Conservation (phyloP, 2,329 filamentous ascomycete species). For the Pseudogymnoascus sp. region DNA sequence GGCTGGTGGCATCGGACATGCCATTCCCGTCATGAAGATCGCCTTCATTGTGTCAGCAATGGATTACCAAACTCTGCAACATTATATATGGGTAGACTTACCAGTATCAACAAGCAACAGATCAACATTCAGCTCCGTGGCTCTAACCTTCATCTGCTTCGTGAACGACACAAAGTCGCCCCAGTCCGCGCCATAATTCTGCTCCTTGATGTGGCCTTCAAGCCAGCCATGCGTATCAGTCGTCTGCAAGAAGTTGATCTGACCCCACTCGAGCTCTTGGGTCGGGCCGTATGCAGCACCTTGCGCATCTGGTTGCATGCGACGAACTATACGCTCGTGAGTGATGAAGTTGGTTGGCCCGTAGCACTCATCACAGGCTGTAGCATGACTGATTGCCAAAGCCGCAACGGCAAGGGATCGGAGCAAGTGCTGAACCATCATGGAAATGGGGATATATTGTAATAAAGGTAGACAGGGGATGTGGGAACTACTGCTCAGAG, state of each 20-base stretch:
- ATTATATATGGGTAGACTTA: not conserved
- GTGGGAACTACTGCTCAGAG: not conserved
- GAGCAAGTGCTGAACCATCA: not conserved
- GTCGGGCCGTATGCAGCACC: constrained; percentile 38
- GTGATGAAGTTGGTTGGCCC: constrained; percentile 35
- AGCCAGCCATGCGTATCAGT: constrained; percentile 97
- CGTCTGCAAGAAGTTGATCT: constrained; percentile 94
- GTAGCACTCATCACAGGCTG: constrained; percentile 38
- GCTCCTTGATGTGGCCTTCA: constrained; percentile 83
- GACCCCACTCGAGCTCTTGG: constrained; percentile 80
- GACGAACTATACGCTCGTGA: constrained; percentile 41
- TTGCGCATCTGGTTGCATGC: constrained; percentile 41
- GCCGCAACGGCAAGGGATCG: constrained; percentile 10
- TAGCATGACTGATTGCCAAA: constrained; percentile 18
- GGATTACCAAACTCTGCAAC: no score
- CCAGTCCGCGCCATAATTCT: constrained; percentile 94
- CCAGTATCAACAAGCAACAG: constrained; percentile 83
- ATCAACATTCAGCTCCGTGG: constrained; percentile 72
- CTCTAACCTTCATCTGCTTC: constrained; percentile 69
- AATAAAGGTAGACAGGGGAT: no score
- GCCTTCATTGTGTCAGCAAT: constrained; percentile 36
- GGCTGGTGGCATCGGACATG: constrained; percentile 80
- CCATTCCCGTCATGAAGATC: constrained; percentile 93
- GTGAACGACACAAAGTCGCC: constrained; percentile 96
- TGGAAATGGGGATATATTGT: not conserved